Evolutionary conservation across 176 grass and related monocot genomes (phyloP), one percentile per base, ranked within the genome.

Genomic region (Rhipidocladum racemiflorum): DNA sequence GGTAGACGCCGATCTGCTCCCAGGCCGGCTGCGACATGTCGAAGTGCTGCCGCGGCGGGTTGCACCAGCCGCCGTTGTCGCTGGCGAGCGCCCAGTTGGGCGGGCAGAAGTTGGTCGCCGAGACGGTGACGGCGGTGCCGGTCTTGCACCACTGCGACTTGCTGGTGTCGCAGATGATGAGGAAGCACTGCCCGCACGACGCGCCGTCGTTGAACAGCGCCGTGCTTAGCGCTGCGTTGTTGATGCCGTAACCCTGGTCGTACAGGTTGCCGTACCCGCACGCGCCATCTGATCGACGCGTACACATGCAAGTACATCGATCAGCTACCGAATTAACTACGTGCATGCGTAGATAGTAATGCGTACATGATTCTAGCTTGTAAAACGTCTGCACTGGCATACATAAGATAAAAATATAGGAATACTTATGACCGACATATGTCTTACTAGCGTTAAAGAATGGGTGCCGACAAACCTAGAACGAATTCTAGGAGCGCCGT

Each of bases 21-120:
- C 83, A 93, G 4, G 91, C 73, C 29, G 91, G 88, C 77, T 93
- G 85, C 18, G 91, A 79, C 88, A 93, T 93, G 85, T 93, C 91
- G 30, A 93, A 93, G 78, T 93, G 91, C 0, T 54, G 16, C 0
- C 78, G 88, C 0, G 85, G 85, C 2, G 78, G 54, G 51, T 88
- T 88, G 88, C 91, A 93, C 91, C 91, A 93, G 7, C 91, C 91
- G 69, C 91, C 91, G 34, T 65, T 8, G 68, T 88, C 1, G 25
- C 11, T 83, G 4, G 85, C 44, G 5, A 88, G 55, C 17, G 27
- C 82, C 74, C 70, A 91, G 86, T 93, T 93, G 65, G 88, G 81
- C 5, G 88, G 91, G 74, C 91, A 93, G 54, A 82, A 56, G 82
- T 91, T 93, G 39, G 91, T 93, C 25, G 82, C 91, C 4, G 85